phyloP scores from a whole-genome alignment of 306 rosid genomes.

The Glycyrrhiza uralensis region DNA sequence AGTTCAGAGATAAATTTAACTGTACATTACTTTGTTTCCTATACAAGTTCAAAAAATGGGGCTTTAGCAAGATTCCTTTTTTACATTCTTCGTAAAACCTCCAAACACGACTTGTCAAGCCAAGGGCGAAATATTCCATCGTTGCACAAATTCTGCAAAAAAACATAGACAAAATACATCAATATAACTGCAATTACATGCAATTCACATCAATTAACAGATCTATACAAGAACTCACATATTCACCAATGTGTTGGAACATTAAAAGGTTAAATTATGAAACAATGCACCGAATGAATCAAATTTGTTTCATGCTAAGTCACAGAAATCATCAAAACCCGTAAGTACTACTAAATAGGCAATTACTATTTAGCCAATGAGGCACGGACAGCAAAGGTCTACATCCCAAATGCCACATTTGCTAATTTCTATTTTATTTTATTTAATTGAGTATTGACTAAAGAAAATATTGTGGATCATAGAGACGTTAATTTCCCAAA shows the following conservation, averaged over 20 bases:
- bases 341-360: neutral
- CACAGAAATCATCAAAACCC: too few species aligned
- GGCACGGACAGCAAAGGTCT: neutral
- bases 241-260: neutral
- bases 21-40: neutral
- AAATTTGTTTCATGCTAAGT: too few species aligned
- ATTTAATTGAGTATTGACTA: neutral
- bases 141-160: conserved; percentile 44
- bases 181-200: neutral
- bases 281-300: neutral
- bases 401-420: neutral
- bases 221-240: neutral
- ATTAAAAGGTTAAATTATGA: neutral
- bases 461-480: neutral
- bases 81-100: conserved; percentile 22
- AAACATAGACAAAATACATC: neutral
- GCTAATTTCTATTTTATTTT: neutral
- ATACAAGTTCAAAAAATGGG: neutral
- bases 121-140: conserved; percentile 67
- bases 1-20: neutral
- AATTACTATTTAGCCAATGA: neutral
- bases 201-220: neutral
- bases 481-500: too few species aligned
- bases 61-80: neutral
- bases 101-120: conserved; percentile 47